A percentile compares a stretch with the other conserved stretches of the same genome.
phyloP scores from a whole-genome alignment of 176 grass and related monocot genomes.

The Oryza glaberrima region DNA sequence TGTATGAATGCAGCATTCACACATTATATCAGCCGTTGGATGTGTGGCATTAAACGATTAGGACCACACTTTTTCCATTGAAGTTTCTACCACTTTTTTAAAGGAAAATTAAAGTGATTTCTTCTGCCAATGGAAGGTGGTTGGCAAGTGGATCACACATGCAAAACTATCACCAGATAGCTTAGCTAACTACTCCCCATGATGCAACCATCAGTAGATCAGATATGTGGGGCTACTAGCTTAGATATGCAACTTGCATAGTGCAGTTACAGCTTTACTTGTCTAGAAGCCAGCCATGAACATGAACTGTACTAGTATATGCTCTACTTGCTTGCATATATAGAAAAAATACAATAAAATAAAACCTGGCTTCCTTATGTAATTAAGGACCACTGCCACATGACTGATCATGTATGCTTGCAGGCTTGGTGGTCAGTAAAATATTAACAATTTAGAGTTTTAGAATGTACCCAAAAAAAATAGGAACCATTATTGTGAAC shows the following conservation, averaged over 20 bases:
- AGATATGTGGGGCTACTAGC: not conserved
- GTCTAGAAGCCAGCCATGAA: not conserved
- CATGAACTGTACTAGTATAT: not conserved
- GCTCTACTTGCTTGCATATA: not conserved
- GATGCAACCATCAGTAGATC: not conserved
- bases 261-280: conserved; percentile 24
- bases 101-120: not conserved
- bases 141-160: conserved; percentile 8
- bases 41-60: no score
- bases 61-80: not conserved
- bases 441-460: not conserved
- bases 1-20: not conserved
- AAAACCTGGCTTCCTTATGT: not conserved
- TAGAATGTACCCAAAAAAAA: not conserved
- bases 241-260: conserved; percentile 7
- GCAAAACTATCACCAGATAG: not conserved
- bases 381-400: not conserved
- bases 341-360: not conserved
- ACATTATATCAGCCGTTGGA: not conserved
- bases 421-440: not conserved
- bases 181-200: not conserved
- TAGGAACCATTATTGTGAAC: not conserved
- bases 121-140: not conserved
- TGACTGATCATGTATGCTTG: not conserved
- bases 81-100: not conserved